A percentile compares a stretch with the other conserved stretches of the same genome.
phyloP scores from a whole-genome alignment of 371 early-diverging fungal genomes.

The Mycotypha africana region DNA sequence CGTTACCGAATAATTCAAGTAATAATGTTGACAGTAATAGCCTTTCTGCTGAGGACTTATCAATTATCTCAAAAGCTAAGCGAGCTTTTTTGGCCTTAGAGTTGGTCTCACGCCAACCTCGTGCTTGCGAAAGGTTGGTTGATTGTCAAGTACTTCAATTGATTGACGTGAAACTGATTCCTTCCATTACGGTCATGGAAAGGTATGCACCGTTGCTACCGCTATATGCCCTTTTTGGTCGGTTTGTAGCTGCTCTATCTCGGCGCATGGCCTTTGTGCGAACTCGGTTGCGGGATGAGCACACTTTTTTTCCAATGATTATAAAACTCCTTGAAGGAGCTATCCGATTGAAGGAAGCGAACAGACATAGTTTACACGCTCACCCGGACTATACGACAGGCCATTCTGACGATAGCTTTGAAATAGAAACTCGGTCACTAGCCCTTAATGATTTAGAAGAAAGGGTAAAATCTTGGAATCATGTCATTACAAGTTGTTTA shows the following conservation, averaged over 20 bases:
- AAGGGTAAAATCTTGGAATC: too few relatives aligned
- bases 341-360: constrained; percentile 1
- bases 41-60: background rate
- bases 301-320: constrained; percentile 11
- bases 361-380: too few relatives aligned
- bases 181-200: background rate
- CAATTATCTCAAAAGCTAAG: constrained; percentile 17
- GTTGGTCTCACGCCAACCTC: constrained; percentile 6
- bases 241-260: constrained; percentile 21
- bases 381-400: too few relatives aligned
- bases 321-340: constrained; percentile 15
- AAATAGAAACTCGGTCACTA: too few relatives aligned
- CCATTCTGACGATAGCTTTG: too few relatives aligned
- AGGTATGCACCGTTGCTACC: constrained; percentile 1
- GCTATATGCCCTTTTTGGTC: constrained; percentile 18
- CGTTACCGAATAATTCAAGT: background rate
- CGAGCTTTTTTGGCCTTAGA: constrained; percentile 19
- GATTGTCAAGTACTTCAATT: constrained; percentile 18
- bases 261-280: constrained; percentile 24
- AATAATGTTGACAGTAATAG: too few relatives aligned
- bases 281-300: constrained; percentile 16
- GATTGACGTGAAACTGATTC: constrained; percentile 4
- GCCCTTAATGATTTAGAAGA: too few relatives aligned
- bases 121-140: constrained; percentile 22
- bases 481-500: constrained; percentile 20